Conservation (phyloP, 306 rosid species). For the Prinsepia uniflora region DNA sequence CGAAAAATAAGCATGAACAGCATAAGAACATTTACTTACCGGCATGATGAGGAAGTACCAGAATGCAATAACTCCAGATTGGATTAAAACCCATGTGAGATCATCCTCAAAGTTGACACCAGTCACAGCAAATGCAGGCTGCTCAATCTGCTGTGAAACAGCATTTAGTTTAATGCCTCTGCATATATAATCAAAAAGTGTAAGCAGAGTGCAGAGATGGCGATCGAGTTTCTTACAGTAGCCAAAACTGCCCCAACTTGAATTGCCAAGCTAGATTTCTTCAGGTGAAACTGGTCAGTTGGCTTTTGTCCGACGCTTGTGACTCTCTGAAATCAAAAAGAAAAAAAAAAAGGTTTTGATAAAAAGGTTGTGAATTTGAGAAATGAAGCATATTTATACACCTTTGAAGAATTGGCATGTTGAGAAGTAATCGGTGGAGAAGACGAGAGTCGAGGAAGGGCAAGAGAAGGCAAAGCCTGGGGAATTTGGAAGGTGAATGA, state of each 20-base stretch:
- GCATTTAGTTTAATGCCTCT: neutral
- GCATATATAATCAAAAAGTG: neutral
- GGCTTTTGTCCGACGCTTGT: slow-evolving; percentile 36
- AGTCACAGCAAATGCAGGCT: slow-evolving; percentile 72
- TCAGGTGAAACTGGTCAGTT: slow-evolving; percentile 24
- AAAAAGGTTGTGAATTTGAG: neutral
- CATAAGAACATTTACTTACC: slow-evolving; percentile 36
- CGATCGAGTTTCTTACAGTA: slow-evolving; percentile 40
- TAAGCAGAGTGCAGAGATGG: neutral
- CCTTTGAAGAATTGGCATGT: slow-evolving; percentile 29
- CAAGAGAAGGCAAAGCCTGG: slow-evolving; percentile 70
- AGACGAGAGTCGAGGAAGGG: slow-evolving; percentile 20
- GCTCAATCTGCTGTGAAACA: slow-evolving; percentile 42
- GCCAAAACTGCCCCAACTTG: slow-evolving; percentile 70
- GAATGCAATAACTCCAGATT: slow-evolving; percentile 56
- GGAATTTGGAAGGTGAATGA: slow-evolving; percentile 58
- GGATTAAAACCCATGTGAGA: slow-evolving; percentile 43
- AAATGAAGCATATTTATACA: slow-evolving; percentile 1
- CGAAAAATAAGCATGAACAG: neutral
- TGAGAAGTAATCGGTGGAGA: slow-evolving; percentile 39
- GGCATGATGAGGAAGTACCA: slow-evolving; percentile 63
- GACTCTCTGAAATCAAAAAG: neutral
- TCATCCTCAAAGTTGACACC: slow-evolving; percentile 64
- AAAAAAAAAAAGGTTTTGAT: neutral
- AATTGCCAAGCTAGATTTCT: slow-evolving; percentile 53